Conservation (phyloP, 306 rosid genomes). For the Ochetophila trinervis region DNA sequence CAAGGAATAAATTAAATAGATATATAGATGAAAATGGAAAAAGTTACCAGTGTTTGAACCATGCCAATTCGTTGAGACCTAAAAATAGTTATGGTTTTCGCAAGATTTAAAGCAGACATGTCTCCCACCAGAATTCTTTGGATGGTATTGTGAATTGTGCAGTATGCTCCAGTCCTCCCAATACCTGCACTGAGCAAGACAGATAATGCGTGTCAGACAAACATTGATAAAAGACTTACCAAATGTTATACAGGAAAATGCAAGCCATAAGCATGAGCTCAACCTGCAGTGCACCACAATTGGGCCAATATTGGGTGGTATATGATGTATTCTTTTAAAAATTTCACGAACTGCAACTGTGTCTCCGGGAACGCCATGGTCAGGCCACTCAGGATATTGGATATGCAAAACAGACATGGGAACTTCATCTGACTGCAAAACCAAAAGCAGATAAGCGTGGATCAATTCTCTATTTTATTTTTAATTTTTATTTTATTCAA, state of each 20-base stretch:
- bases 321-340: slow-evolving; percentile 54
- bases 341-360: slow-evolving; percentile 71
- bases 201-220: slow-evolving; percentile 42
- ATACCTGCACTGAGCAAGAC: slow-evolving; percentile 89
- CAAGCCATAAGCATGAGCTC: slow-evolving; percentile 25
- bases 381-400: slow-evolving; percentile 95
- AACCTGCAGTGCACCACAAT: slow-evolving; percentile 96
- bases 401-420: slow-evolving; percentile 73
- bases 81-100: slow-evolving; percentile 55
- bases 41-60: slow-evolving; percentile 82
- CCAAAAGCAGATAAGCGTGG: slow-evolving; percentile 19
- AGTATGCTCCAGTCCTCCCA: slow-evolving; percentile 95
- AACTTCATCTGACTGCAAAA: slow-evolving; percentile 56
- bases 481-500: no score
- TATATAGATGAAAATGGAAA: background rate
- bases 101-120: slow-evolving; percentile 80
- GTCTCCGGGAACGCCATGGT: slow-evolving; percentile 87
- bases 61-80: slow-evolving; percentile 94
- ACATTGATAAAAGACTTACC: slow-evolving; percentile 7
- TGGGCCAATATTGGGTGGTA: slow-evolving; percentile 73
- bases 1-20: background rate
- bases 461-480: background rate
- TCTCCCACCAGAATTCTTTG: slow-evolving; percentile 89
- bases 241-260: background rate
- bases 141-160: slow-evolving; percentile 82